These are phyloP conservation scores for Aureobasidium sp. DNA, from an alignment of 2,329 filamentous ascomycete genomes.

Conservation along the genomic window DNA sequence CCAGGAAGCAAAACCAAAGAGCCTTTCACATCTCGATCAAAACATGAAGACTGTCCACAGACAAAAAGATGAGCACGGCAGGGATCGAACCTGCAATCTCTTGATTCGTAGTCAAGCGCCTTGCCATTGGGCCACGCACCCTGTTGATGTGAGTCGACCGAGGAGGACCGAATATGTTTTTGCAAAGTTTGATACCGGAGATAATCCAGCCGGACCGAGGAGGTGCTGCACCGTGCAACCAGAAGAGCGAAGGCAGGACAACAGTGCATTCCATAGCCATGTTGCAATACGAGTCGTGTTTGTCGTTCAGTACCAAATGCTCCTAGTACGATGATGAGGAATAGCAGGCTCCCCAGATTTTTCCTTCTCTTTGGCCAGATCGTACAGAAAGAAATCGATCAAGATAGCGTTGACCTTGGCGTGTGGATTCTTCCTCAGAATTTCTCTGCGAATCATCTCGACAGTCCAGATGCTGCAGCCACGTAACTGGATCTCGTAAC, in stretches of 20 bases:
- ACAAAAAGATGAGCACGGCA: constrained; percentile 23
- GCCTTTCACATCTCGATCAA: background rate
- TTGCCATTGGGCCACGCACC: constrained; percentile 61
- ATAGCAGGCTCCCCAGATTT: constrained; percentile 56
- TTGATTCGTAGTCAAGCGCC: constrained; percentile 61
- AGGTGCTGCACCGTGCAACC: too few species aligned
- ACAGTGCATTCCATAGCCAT: too few species aligned
- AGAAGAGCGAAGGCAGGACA: too few species aligned
- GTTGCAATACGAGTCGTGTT: background rate
- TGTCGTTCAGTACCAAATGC: constrained; percentile 84
- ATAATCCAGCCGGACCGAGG: background rate
- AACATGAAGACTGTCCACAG: background rate
- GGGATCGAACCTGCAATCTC: constrained; percentile 27
- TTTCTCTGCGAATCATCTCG: constrained; percentile 87
- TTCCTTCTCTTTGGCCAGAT: constrained; percentile 91
- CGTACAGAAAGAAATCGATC: constrained; percentile 98
- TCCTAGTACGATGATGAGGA: constrained; percentile 90
- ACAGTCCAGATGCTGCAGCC: constrained; percentile 98
- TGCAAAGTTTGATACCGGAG: background rate
- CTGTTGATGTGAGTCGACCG: background rate
- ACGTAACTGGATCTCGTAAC: constrained; percentile 88
- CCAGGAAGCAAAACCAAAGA: background rate
- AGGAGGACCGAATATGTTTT: background rate
- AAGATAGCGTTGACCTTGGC: constrained; percentile 84
- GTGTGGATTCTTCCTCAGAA: constrained; percentile 75